Base-by-base conservation (phyloP, 176 grass and related monocot species). In the Bonia amplexicaulis region DNA sequence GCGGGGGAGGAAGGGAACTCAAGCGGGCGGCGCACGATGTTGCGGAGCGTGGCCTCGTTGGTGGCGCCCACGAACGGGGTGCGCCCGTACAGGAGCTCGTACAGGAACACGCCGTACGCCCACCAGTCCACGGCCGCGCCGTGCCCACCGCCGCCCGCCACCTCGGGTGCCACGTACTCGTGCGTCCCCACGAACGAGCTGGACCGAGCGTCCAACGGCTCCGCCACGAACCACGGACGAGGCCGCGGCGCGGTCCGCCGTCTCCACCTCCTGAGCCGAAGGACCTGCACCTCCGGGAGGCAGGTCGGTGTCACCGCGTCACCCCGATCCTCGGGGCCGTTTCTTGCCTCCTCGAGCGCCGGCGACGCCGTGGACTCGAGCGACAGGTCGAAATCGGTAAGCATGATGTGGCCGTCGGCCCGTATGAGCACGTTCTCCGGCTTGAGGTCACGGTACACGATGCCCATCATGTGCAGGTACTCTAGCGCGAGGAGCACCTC, bases 361-460 rank as follows among this genome's bases (percentile, higher is more conserved):
- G 96, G 96, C 13, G 88, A 95, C 55, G 93, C 73, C 7, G 89
- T 95, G 83, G 96, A 92, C 85, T 95, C 93, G 46, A 98, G 87
- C 47, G 96, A 95, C 26, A 98, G 91, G 91, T 98, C 96, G 89
- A 98, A 95, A 66, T 98, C 96, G n/a, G 96, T 95, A 76, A 98
- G 96, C 96, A 98, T 95, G 87, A 98, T 98, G 87, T 98, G 93
- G 48, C 96, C 93, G 83, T 98, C 93, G 74, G 85, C 92, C 10
- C 96, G 93, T 62, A 95, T 95, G 52, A 95, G 93, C 48, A 98
- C 92, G 88, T 98, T 98, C 81, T 98, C 96, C 25, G 96, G 93
- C 89, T 98, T 98, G 71, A 98, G 96, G 79, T 98, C 96, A 55
- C 96, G 89, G 91, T 98, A 98, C 77, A 98, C 96, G 88, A 98